Evolutionary conservation across 2,329 filamentous ascomycete genomes (phyloP).

Genomic region (Claviceps sp.): DNA sequence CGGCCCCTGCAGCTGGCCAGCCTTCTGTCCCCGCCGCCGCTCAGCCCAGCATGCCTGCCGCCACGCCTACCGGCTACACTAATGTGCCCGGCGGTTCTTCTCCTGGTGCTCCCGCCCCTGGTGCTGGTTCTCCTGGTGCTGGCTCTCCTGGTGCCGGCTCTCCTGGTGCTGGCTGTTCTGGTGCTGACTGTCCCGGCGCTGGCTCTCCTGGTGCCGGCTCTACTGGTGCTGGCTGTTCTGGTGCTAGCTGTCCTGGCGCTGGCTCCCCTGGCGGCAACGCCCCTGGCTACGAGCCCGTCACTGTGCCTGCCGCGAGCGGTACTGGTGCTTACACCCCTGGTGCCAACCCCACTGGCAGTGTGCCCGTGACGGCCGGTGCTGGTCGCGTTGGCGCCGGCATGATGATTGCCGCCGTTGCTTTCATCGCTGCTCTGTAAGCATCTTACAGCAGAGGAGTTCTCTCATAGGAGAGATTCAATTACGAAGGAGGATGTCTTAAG

Average conservation of each 20-base stretch:
- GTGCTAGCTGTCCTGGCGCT: not conserved
- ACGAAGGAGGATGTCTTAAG: too few relatives aligned
- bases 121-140: not conserved
- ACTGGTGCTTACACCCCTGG: slow-evolving; percentile 22
- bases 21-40: slow-evolving; percentile 2
- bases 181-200: not conserved
- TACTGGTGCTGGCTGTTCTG: not conserved
- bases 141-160: not conserved
- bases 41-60: slow-evolving; percentile 6
- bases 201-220: not conserved
- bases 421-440: slow-evolving; percentile 33
- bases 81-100: not conserved
- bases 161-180: not conserved
- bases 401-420: slow-evolving; percentile 29
- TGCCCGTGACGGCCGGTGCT: slow-evolving; percentile 26
- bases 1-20: slow-evolving; percentile 2
- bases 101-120: not conserved
- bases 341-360: slow-evolving; percentile 14
- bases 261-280: not conserved
- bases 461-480: too few relatives aligned
- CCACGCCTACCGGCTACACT: slow-evolving; percentile 6
- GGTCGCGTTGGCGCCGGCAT: slow-evolving; percentile 28
- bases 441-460: too few relatives aligned
- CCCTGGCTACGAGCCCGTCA: not conserved
- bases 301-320: slow-evolving; percentile 16